These are phyloP conservation scores for Penicillium sumatraense DNA, from an alignment of 2,329 filamentous ascomycete genomes.

Conservation along the genomic window DNA sequence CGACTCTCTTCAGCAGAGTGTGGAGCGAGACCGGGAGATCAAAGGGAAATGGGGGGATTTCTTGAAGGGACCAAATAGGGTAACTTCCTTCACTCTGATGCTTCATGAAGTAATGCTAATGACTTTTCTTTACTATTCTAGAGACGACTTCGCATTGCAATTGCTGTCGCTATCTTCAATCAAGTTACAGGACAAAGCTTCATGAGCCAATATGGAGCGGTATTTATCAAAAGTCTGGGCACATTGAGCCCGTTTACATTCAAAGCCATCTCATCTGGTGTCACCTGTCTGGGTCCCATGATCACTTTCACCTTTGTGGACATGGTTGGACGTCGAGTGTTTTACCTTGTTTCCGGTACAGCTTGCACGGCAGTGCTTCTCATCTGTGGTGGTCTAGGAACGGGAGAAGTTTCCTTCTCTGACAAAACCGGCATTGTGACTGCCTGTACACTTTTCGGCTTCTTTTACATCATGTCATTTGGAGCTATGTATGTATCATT, in stretches of 20 bases:
- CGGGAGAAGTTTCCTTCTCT: not conserved
- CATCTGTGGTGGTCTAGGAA: conserved; percentile 10
- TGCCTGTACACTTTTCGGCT: conserved; percentile 3
- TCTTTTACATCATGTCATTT: conserved; percentile 9
- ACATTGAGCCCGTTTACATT: conserved; percentile 19
- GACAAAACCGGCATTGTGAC: conserved; percentile 7
- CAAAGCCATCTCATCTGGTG: conserved; percentile 3
- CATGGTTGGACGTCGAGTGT: conserved; percentile 6
- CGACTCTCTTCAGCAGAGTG: conserved; percentile 8
- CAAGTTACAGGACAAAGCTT: conserved; percentile 23
- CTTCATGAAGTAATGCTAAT: not conserved
- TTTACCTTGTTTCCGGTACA: conserved; percentile 13
- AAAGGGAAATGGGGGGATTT: conserved; percentile 19
- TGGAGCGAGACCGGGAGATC: conserved; percentile 10
- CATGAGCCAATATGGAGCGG: conserved; percentile 20
- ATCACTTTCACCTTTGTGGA: conserved; percentile 13
- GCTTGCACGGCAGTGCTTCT: conserved; percentile 11
- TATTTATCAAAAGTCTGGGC: conserved; percentile 23
- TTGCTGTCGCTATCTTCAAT: conserved; percentile 17
- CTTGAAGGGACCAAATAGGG: conserved; percentile 12
- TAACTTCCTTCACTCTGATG: not conserved
- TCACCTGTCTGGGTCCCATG: conserved; percentile 8
- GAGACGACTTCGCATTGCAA: conserved; percentile 9
- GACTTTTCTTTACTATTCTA: not conserved
- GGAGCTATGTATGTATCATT: conserved; percentile 1